Base-by-base conservation (phyloP, 495 filamentous ascomycete species). In the Chaetomium tenue region DNA sequence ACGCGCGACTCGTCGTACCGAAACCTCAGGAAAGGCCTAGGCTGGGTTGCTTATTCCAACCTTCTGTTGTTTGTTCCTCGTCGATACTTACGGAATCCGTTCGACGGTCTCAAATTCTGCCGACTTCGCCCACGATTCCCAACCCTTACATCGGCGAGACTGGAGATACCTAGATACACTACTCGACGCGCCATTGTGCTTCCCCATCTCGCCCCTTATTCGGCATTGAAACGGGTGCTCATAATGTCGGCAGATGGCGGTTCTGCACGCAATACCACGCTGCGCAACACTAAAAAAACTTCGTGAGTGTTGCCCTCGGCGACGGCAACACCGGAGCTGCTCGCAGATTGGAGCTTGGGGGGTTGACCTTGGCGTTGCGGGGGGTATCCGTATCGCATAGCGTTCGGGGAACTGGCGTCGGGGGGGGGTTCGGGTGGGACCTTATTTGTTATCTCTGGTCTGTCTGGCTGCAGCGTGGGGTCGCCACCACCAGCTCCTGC, bases 401-500 rank as follows among this genome's bases (percentile, higher is more conserved):
- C 26, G n/a, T 7, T 8, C 9, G 5, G 15, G 26, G 48, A 52
- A 26, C 48, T 52, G 25, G 25, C 5, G 33, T 37, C 9, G 5
- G 33, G 33, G 33, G 33, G 33, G 33, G 3, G 33, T 11, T 37
- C 33, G 33, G 33, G 33, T 12, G 16, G 46, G 46, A 20, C 20
- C 46, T 50, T 50, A 20, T 20, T 3, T 50, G 46, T 11, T 18
- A 3, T 47, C 13, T 13, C 15, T 47, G 39, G 39, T 11, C 20
- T 11, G 46, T n/a, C 46, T 11, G 13, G 44, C 13, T 63, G 61
- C 65, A 67, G 57, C 65, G 65, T 67, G 65, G 65, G 60, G 65
- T 67, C 52, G 12, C 23, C 23, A 15, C 25, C 12, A 56, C 44
- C 28, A 50, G 28, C 26, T 23, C 44, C 44, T 39, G 58, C 33